Conservation (phyloP, 768 basidiomycete genomes). For the Tulasnella sp. region DNA sequence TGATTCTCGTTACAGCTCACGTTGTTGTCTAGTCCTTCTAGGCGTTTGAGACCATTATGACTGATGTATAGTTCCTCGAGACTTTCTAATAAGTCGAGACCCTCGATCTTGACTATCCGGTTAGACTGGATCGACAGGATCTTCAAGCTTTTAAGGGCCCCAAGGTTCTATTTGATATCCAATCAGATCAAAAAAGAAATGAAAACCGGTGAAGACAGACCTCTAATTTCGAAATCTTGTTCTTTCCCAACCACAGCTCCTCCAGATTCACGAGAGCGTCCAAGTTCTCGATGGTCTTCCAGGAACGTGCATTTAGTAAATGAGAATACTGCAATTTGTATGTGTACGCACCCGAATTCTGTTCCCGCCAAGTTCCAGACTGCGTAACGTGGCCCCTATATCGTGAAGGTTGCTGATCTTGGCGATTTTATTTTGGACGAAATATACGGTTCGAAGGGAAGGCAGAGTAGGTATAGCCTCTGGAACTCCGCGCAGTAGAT, state of each 20-base stretch:
- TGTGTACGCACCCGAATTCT: conserved; percentile 56
- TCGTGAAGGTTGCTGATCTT: conserved; percentile 56
- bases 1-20: conserved; percentile 34
- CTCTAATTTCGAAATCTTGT: conserved; percentile 84
- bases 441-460: conserved; percentile 67
- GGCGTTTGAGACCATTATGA: conserved; percentile 74
- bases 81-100: conserved; percentile 52
- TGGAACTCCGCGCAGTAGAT: conserved; percentile 63
- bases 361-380: conserved; percentile 90
- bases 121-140: conserved; percentile 91
- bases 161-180: conserved; percentile 27
- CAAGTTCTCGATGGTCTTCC: conserved; percentile 75
- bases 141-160: conserved; percentile 54
- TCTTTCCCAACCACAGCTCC: conserved; percentile 96
- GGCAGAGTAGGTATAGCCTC: conserved; percentile 45
- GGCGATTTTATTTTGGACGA: conserved; percentile 92
- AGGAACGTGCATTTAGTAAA: conserved; percentile 2
- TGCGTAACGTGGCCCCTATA: conserved; percentile 46
- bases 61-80: conserved; percentile 88
- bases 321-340: neutral
- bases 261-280: conserved; percentile 70
- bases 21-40: conserved; percentile 80
- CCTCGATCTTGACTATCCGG: conserved; percentile 77
- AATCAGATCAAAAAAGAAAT: neutral
- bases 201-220: conserved; percentile 33